Percentiles rank a stretch among this genome's conserved stretches.
Evolutionary conservation across 179 eudicot genomes (phyloP).

Genomic region (Gypsophila paniculata): DNA sequence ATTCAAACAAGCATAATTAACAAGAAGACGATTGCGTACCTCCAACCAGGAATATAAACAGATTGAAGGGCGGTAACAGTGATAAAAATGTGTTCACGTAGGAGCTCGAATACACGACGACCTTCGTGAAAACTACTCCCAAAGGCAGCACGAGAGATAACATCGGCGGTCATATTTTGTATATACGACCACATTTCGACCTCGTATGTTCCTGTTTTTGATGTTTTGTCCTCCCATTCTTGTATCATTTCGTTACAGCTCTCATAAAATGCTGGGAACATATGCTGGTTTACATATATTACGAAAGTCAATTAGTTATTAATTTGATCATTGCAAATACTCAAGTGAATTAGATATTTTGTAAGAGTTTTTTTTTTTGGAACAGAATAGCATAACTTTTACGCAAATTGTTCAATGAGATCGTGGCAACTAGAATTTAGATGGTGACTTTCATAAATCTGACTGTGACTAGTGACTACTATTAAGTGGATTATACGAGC

Average conservation of each 20-base stretch:
- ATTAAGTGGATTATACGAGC: too few relatives aligned
- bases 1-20: too few relatives aligned
- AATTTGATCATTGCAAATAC: too few relatives aligned
- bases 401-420: too few relatives aligned
- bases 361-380: too few relatives aligned
- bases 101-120: constrained; percentile 25
- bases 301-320: not conserved
- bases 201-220: constrained; percentile 19
- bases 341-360: too few relatives aligned
- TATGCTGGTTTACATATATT: constrained; percentile 7
- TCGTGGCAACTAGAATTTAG: too few relatives aligned
- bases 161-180: constrained; percentile 28
- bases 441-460: too few relatives aligned
- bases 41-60: constrained; percentile 31
- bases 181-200: constrained; percentile 30
- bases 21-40: constrained; percentile 16
- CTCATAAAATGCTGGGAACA: constrained; percentile 28
- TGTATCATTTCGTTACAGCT: constrained; percentile 23
- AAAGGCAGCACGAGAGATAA: constrained; percentile 36
- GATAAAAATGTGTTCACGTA: constrained; percentile 21
- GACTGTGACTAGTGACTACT: too few relatives aligned
- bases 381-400: too few relatives aligned
- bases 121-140: constrained; percentile 32
- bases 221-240: constrained; percentile 21
- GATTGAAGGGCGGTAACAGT: constrained; percentile 12